Evolutionary conservation across 106 monocot species (phyloP).

Genomic region (Ottelia alismoides): DNA sequence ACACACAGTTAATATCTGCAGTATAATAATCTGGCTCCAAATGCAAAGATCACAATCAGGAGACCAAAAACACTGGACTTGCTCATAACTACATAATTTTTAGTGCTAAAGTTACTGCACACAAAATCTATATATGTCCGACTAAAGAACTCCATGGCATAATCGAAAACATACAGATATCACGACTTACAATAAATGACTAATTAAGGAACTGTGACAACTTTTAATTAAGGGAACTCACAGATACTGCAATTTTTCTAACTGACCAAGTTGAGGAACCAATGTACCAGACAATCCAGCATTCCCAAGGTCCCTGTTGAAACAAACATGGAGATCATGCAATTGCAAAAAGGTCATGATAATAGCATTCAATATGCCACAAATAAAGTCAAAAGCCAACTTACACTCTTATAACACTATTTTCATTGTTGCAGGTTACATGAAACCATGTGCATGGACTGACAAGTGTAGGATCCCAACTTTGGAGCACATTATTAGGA

Average conservation of each 20-base stretch:
- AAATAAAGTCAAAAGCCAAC: no score
- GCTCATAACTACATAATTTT: neutral
- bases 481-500: constrained; percentile 66
- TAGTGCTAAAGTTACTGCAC: neutral
- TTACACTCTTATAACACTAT: constrained; percentile 75
- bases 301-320: constrained; percentile 36
- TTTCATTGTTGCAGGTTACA: constrained; percentile 56
- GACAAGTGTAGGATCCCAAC: constrained; percentile 70
- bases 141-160: no score
- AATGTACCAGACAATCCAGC: constrained; percentile 28
- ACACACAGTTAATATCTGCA: no score
- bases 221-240: no score
- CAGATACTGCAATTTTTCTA: constrained; percentile 30
- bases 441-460: constrained; percentile 91
- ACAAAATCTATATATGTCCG: no score
- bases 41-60: no score
- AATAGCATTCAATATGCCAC: neutral
- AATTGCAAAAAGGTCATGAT: neutral
- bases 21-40: no score
- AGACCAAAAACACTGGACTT: no score
- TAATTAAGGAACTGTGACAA: no score
- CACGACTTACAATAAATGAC: no score
- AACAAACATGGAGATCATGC: no score
- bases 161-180: no score
- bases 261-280: constrained; percentile 28